phyloP scores from a whole-genome alignment of 768 basidiomycete species.

The Termitomyces eurrhizus region DNA sequence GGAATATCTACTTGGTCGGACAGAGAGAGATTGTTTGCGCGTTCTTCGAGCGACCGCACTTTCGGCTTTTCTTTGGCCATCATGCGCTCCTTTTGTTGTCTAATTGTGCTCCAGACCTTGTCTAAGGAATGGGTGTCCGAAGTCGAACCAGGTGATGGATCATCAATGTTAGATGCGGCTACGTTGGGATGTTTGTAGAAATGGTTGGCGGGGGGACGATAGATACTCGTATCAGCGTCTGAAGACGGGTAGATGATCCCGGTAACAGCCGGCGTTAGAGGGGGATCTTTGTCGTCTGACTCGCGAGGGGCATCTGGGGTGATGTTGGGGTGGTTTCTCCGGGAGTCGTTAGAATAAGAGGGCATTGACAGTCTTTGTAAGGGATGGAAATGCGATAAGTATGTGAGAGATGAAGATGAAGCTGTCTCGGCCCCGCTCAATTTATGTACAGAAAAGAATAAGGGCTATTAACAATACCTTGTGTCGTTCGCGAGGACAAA shows the following conservation, averaged over 20 bases:
- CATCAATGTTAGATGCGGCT: constrained; percentile 40
- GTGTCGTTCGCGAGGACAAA: constrained; percentile 40
- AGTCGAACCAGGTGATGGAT: constrained; percentile 32
- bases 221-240: constrained; percentile 29
- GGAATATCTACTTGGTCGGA: constrained; percentile 35
- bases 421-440: constrained; percentile 8
- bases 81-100: constrained; percentile 59
- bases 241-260: constrained; percentile 45
- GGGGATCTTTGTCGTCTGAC: constrained; percentile 26
- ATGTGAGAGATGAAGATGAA: constrained; percentile 9
- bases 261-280: constrained; percentile 44
- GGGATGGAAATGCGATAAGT: constrained; percentile 5
- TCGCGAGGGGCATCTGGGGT: constrained; percentile 12
- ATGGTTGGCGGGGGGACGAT: constrained; percentile 17
- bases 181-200: constrained; percentile 36
- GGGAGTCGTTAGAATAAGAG: constrained; percentile 19
- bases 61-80: constrained; percentile 69
- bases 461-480: constrained; percentile 19
- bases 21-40: constrained; percentile 30
- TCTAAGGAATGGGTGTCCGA: constrained; percentile 43
- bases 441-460: constrained; percentile 10
- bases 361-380: constrained; percentile 20
- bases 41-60: constrained; percentile 61
- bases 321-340: constrained; percentile 23
- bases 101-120: constrained; percentile 62